Evolutionary conservation across 1,284 basidiomycete genomes (phyloP).

Genomic region (Boletus subluridellus): DNA sequence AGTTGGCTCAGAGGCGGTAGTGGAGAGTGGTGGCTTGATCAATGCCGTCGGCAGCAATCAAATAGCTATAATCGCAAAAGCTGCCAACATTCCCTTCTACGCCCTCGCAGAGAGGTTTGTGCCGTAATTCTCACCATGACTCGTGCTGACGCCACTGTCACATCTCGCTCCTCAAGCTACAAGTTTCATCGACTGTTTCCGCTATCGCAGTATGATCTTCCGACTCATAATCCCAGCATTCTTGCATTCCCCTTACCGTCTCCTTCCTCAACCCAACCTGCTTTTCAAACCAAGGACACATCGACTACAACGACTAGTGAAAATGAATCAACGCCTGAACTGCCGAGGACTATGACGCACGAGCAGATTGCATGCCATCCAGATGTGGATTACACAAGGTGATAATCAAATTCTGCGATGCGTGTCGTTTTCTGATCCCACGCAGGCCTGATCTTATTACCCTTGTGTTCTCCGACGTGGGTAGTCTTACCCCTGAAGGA

Average conservation of each 20-base stretch:
- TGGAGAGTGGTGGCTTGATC: conserved; percentile 87
- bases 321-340: conserved; percentile 25
- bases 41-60: conserved; percentile 94
- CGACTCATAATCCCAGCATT: conserved; percentile 71
- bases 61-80: conserved; percentile 94
- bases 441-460: conserved; percentile 82
- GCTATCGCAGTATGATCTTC: conserved; percentile 94
- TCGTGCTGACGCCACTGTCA: conserved; percentile 25
- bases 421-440: conserved; percentile 26
- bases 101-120: conserved; percentile 88
- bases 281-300: conserved; percentile 18
- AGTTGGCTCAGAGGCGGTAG: conserved; percentile 95
- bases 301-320: conserved; percentile 13
- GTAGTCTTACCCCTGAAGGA: conserved; percentile 86
- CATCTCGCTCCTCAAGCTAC: conserved; percentile 57
- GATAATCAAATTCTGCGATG: conserved; percentile 14
- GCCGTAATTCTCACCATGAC: conserved; percentile 18
- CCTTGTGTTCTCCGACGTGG: conserved; percentile 88
- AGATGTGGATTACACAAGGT: conserved; percentile 82
- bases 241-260: conserved; percentile 55
- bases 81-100: conserved; percentile 94
- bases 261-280: conserved; percentile 28
- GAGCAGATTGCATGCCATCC: conserved; percentile 76
- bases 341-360: conserved; percentile 54
- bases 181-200: conserved; percentile 98